A percentile compares a stretch with the other conserved stretches of the same genome.
Conservation (phyloP, 768 basidiomycete species). For the Naganishia friedmannii region DNA sequence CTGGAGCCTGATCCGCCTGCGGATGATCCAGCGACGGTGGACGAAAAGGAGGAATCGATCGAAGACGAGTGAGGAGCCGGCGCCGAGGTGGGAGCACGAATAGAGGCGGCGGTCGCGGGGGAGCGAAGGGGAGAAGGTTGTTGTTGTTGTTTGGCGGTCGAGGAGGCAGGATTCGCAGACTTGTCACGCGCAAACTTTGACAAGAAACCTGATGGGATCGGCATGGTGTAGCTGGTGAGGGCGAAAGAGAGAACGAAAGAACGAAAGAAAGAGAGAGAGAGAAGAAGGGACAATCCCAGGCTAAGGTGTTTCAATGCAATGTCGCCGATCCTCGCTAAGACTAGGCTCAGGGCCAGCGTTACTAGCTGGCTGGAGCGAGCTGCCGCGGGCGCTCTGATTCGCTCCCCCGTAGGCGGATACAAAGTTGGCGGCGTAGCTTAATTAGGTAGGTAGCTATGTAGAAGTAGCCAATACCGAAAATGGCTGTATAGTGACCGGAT, state of each 20-base stretch:
- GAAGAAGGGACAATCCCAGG: not conserved
- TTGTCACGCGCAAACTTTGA: constrained; percentile 27
- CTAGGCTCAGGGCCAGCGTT: no score
- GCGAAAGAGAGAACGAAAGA: no score
- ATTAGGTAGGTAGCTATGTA: no score
- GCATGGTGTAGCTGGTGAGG: not conserved
- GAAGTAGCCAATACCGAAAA: no score
- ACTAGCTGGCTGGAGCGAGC: no score
- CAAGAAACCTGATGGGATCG: constrained; percentile 25
- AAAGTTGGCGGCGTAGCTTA: no score
- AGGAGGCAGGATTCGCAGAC: not conserved
- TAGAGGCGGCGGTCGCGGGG: not conserved
- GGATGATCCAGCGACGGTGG: constrained; percentile 13
- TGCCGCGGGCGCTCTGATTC: no score
- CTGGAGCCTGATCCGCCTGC: constrained; percentile 19
- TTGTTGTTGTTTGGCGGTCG: not conserved
- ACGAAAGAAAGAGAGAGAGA: no score
- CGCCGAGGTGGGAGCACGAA: not conserved
- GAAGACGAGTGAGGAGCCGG: not conserved
- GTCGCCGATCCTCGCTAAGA: no score
- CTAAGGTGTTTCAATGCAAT: no score
- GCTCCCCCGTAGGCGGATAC: no score
- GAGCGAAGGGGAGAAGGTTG: not conserved
- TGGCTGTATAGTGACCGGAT: no score
- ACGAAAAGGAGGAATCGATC: not conserved